Conservation (phyloP, 2,329 filamentous ascomycete species). For the Ophiosphaerella herpotricha region DNA sequence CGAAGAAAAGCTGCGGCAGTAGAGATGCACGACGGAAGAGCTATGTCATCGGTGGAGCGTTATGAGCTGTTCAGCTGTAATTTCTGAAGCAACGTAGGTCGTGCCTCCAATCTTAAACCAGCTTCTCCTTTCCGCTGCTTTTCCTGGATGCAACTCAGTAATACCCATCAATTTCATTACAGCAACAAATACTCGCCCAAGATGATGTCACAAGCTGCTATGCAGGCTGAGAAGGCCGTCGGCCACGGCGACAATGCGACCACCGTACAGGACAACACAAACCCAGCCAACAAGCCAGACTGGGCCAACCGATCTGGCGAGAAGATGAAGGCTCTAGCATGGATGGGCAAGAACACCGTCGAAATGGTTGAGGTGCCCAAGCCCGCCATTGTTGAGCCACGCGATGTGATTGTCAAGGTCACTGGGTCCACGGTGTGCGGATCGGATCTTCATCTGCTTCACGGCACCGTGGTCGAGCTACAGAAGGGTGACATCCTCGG, state of each 20-base stretch:
- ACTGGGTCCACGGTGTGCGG: constrained; percentile 69
- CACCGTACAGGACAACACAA: constrained; percentile 70
- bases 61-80: constrained; percentile 19
- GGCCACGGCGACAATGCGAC: constrained; percentile 69
- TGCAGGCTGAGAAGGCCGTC: constrained; percentile 66
- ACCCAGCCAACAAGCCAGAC: constrained; percentile 54
- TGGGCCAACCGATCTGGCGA: constrained; percentile 55
- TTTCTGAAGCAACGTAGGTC: constrained; percentile 1
- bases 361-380: constrained; percentile 70
- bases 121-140: neutral
- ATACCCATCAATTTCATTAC: neutral
- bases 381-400: constrained; percentile 72
- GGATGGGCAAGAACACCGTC: constrained; percentile 82
- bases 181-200: constrained; percentile 18
- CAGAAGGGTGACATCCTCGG: constrained; percentile 58
- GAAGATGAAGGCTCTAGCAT: constrained; percentile 79
- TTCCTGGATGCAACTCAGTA: neutral
- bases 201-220: constrained; percentile 61
- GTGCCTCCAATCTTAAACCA: constrained; percentile 1
- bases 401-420: constrained; percentile 80
- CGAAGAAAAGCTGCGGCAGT: constrained; percentile 16
- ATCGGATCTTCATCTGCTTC: constrained; percentile 63
- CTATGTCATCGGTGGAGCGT: constrained; percentile 9
- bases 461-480: constrained; percentile 54
- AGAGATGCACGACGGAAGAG: neutral